Percentiles rank a stretch among this genome's conserved stretches.
These are phyloP conservation scores for Kwoniella bestiolae DNA, from an alignment of 768 basidiomycete species.

Conservation along the genomic window DNA sequence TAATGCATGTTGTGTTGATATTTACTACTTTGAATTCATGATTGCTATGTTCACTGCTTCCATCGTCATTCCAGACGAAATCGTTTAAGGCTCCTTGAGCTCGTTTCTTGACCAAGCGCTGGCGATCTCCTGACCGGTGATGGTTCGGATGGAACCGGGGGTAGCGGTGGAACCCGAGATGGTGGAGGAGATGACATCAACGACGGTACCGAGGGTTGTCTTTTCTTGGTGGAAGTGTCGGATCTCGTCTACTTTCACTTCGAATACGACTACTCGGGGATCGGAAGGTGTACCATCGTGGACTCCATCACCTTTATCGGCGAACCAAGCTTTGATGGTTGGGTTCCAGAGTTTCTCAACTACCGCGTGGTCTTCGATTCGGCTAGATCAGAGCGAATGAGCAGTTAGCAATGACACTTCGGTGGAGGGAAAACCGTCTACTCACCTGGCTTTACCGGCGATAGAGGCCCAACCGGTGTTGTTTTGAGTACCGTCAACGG, in stretches of 20 bases:
- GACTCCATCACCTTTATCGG: slow-evolving; percentile 79
- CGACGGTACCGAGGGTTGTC: slow-evolving; percentile 64
- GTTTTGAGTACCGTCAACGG: slow-evolving; percentile 67
- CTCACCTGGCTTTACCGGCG: slow-evolving; percentile 70
- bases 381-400: too few relatives aligned
- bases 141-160: slow-evolving; percentile 77
- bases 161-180: slow-evolving; percentile 68
- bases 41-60: neutral
- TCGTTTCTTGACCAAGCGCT: slow-evolving; percentile 39
- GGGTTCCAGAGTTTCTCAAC: slow-evolving; percentile 53
- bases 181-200: slow-evolving; percentile 67
- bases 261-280: slow-evolving; percentile 77
- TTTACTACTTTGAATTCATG: neutral
- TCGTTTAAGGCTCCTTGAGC: slow-evolving; percentile 40
- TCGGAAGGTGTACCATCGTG: slow-evolving; percentile 81
- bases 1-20: slow-evolving; percentile 19
- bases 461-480: slow-evolving; percentile 80
- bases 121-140: slow-evolving; percentile 71
- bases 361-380: slow-evolving; percentile 56
- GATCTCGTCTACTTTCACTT: slow-evolving; percentile 72
- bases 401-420: slow-evolving; percentile 61
- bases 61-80: neutral
- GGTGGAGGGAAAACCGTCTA: slow-evolving; percentile 41
- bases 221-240: slow-evolving; percentile 77
- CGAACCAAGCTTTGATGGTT: slow-evolving; percentile 71